phyloP scores from a whole-genome alignment of 192 early-diverging fungal genomes.

The Coemansia sp. region DNA sequence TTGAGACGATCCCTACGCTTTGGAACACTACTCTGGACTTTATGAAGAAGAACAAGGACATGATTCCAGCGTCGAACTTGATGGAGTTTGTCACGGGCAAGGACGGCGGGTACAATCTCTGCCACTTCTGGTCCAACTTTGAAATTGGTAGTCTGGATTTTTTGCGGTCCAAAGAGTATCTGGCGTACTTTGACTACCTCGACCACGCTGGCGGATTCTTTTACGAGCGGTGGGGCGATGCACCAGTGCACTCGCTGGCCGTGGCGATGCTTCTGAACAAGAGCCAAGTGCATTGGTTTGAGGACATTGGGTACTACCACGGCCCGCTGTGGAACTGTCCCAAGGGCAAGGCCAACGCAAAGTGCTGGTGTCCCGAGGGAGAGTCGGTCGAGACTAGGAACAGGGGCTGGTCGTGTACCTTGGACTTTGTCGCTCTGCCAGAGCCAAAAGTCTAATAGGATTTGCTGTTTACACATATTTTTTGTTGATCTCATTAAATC shows the following conservation, averaged over 20 bases:
- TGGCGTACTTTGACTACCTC: slow-evolving; percentile 68
- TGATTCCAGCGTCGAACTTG: slow-evolving; percentile 26
- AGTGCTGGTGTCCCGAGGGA: slow-evolving; percentile 49
- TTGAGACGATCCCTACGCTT: slow-evolving; percentile 32
- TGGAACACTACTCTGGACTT: slow-evolving; percentile 35
- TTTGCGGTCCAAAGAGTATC: slow-evolving; percentile 62
- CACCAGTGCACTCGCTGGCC: slow-evolving; percentile 68
- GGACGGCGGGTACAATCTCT: slow-evolving; percentile 60
- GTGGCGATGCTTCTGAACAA: slow-evolving; percentile 59
- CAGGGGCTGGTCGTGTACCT: slow-evolving; percentile 48
- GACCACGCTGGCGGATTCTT: slow-evolving; percentile 85
- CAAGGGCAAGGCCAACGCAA: slow-evolving; percentile 41
- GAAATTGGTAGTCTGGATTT: slow-evolving; percentile 79
- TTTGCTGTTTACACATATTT: not conserved
- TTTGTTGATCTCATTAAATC: not conserved
- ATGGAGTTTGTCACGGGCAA: slow-evolving; percentile 35
- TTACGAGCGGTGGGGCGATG: slow-evolving; percentile 75
- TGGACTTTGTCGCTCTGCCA: slow-evolving; percentile 43
- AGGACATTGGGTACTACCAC: slow-evolving; percentile 69
- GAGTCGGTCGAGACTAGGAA: slow-evolving; percentile 50
- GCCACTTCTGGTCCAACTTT: slow-evolving; percentile 88
- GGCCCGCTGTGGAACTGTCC: slow-evolving; percentile 42
- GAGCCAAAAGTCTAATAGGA: slow-evolving; percentile 13
- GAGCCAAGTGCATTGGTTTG: slow-evolving; percentile 67
- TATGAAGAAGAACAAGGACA: slow-evolving; percentile 26